phyloP scores from a whole-genome alignment of 106 monocot species.

The Allium cepa region DNA sequence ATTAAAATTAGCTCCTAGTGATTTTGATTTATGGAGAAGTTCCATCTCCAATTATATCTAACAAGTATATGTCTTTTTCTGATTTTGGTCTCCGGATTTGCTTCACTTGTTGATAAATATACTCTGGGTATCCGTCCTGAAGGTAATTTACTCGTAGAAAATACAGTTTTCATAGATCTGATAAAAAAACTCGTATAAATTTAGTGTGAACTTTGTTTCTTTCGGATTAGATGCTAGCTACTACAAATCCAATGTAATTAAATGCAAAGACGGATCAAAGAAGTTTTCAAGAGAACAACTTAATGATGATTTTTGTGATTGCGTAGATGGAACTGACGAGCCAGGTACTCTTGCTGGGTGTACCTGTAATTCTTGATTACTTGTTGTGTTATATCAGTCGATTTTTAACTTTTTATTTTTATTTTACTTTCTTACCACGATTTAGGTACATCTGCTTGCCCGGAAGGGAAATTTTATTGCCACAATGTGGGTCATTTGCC shows the following conservation, averaged over 20 bases:
- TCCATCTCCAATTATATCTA: constrained; percentile 15
- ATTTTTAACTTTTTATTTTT: neutral
- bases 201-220: neutral
- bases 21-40: constrained; percentile 8
- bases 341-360: constrained; percentile 39
- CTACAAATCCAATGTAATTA: constrained; percentile 66
- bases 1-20: too few relatives aligned
- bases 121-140: constrained; percentile 61
- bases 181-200: neutral
- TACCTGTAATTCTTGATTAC: neutral
- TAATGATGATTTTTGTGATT: constrained; percentile 98
- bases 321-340: constrained; percentile 92
- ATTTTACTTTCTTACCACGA: neutral
- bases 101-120: constrained; percentile 24
- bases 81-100: constrained; percentile 13
- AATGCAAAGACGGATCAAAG: constrained; percentile 92
- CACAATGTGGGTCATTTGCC: constrained; percentile 71
- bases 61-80: constrained; percentile 14
- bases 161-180: neutral
- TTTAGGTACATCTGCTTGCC: constrained; percentile 94
- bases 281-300: constrained; percentile 73
- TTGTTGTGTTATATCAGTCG: neutral
- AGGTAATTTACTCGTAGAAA: constrained; percentile 19
- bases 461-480: constrained; percentile 94
- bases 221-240: constrained; percentile 44